Percentiles rank a stretch among this genome's conserved stretches.
These are phyloP conservation scores for Acacia pycnantha DNA, from an alignment of 331 rosid species.

Conservation along the genomic window DNA sequence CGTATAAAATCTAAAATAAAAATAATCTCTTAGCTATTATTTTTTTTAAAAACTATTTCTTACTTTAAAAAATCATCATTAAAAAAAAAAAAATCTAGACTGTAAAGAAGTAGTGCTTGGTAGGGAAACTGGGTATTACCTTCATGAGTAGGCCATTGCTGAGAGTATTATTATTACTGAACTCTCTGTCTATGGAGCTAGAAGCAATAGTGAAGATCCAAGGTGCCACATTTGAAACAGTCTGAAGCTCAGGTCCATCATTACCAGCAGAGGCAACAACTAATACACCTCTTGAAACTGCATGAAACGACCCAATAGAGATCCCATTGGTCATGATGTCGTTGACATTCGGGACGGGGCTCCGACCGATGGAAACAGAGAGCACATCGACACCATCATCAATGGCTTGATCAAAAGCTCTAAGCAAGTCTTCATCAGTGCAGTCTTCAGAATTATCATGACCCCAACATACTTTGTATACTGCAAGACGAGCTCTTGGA, in stretches of 20 bases:
- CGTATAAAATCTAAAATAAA: no score
- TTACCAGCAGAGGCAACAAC: constrained; percentile 46
- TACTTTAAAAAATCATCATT: no score
- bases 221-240: neutral
- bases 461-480: constrained; percentile 63
- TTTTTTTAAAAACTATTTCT: no score
- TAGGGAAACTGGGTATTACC: neutral
- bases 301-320: constrained; percentile 54
- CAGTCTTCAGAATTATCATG: constrained; percentile 2
- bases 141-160: neutral
- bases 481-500: constrained; percentile 52
- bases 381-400: constrained; percentile 54
- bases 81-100: no score
- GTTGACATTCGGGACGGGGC: neutral
- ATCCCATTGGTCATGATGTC: constrained; percentile 24
- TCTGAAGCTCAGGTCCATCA: neutral
- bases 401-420: constrained; percentile 53
- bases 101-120: no score
- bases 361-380: constrained; percentile 44
- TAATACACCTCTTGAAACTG: constrained; percentile 30
- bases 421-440: constrained; percentile 43
- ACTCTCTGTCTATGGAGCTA: neutral
- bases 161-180: neutral
- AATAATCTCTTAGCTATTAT: no score
- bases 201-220: neutral